phyloP scores from a whole-genome alignment of 164 flowering plant genomes.

The Hamamelis virginiana region DNA sequence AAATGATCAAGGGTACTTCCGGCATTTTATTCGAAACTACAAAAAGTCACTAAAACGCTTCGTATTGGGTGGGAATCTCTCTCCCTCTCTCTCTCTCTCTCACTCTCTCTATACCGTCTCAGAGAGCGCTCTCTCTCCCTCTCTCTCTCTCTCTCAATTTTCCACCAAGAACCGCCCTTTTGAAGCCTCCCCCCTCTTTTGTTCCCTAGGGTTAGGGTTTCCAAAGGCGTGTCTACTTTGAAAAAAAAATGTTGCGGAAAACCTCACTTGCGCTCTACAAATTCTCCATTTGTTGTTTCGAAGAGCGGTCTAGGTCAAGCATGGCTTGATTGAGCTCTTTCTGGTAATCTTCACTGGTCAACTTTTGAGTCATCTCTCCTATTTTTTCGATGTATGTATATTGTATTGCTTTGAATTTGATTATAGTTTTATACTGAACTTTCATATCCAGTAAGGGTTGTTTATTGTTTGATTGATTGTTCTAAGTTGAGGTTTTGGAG shows the following conservation, averaged over 20 bases:
- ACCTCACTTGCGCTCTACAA: constrained; percentile 4
- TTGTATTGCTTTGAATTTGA: too few relatives aligned
- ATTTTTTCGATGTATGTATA: neutral
- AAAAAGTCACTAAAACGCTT: constrained; percentile 6
- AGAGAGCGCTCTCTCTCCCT: constrained; percentile 5
- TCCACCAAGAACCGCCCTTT: too few relatives aligned
- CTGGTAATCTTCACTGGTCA: neutral
- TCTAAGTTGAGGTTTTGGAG: too few relatives aligned
- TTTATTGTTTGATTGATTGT: neutral
- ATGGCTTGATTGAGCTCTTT: constrained; percentile 9
- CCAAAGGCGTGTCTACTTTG: constrained; percentile 26
- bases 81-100: constrained; percentile 7
- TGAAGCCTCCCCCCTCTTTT: too few relatives aligned
- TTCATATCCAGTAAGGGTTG: neutral
- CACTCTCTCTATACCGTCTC: neutral
- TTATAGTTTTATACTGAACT: too few relatives aligned
- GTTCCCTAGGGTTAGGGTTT: constrained; percentile 39
- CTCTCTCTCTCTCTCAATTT: too few relatives aligned
- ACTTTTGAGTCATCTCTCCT: neutral
- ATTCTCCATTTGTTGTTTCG: constrained; percentile 7
- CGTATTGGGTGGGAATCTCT: constrained; percentile 6
- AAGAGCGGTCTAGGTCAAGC: constrained; percentile 4
- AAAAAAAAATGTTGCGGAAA: constrained; percentile 25
- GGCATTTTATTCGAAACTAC: neutral
- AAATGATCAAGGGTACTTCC: neutral